These are phyloP conservation scores for Ceratocystis diversiconidia DNA, from an alignment of 2,329 filamentous ascomycete species.

Conservation along the genomic window DNA sequence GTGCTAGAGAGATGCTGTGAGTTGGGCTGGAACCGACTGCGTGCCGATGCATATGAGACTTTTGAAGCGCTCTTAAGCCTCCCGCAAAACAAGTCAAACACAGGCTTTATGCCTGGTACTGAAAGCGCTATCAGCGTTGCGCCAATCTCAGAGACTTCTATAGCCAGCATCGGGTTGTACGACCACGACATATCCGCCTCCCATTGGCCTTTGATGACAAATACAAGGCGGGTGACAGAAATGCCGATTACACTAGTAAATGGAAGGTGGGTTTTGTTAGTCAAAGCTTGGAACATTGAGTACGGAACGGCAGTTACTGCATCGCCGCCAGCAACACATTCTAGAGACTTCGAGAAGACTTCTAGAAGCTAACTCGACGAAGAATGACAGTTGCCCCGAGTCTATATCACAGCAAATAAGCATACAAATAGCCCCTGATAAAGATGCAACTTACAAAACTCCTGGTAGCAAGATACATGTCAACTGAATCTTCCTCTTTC, in stretches of 20 bases:
- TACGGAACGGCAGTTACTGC: background rate
- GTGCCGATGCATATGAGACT: conserved; percentile 21
- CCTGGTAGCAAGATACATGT: conserved; percentile 36
- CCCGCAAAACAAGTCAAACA: conserved; percentile 27
- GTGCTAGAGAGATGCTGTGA: conserved; percentile 22
- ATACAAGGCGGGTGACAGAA: conserved; percentile 32
- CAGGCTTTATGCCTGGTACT: conserved; percentile 35
- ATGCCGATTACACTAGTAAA: conserved; percentile 34
- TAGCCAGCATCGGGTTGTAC: conserved; percentile 36
- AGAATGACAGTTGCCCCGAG: background rate
- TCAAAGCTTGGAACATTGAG: too few relatives aligned
- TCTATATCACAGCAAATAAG: too few relatives aligned
- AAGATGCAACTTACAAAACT: conserved; percentile 28
- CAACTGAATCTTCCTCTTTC: conserved; percentile 33
- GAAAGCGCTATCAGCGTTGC: conserved; percentile 37
- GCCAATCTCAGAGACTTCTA: conserved; percentile 38
- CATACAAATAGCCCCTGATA: background rate
- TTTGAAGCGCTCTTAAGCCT: conserved; percentile 21
- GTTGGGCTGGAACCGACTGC: conserved; percentile 24
- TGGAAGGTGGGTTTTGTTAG: too few relatives aligned
- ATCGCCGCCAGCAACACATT: background rate
- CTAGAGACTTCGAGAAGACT: background rate
- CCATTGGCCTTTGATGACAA: conserved; percentile 36
- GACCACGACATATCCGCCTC: conserved; percentile 35
- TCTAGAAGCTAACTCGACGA: background rate